A percentile compares a stretch with the other conserved stretches of the same genome.
Conservation (phyloP, 1,139 yeast genomes). For the Saccharomycopsis hybrid region DNA sequence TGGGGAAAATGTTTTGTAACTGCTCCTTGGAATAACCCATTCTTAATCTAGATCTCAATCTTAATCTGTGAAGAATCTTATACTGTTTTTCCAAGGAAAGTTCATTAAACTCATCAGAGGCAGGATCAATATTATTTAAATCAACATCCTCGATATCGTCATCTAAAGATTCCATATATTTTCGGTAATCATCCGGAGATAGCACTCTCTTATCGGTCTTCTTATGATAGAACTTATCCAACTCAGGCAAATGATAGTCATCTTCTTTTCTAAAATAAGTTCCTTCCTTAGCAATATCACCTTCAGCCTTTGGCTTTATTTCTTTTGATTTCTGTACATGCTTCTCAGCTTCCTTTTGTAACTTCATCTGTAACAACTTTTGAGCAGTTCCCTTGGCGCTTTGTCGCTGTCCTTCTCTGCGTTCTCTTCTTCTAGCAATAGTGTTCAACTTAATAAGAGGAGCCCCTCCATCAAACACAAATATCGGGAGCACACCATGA, state of each 20-base stretch:
- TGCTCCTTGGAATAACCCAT: constrained; percentile 93
- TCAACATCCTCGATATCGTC: constrained; percentile 70
- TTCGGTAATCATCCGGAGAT: constrained; percentile 64
- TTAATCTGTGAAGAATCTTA: constrained; percentile 73
- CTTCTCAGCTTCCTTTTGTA: constrained; percentile 49
- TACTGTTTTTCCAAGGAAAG: constrained; percentile 82
- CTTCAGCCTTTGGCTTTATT: constrained; percentile 22
- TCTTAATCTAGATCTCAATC: constrained; percentile 81
- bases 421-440: constrained; percentile 58
- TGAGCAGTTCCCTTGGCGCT: constrained; percentile 73
- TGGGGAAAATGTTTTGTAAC: constrained; percentile 70
- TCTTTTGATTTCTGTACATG: constrained; percentile 21
- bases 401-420: constrained; percentile 70
- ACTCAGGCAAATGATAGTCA: constrained; percentile 79
- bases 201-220: constrained; percentile 63
- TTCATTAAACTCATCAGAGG: constrained; percentile 54
- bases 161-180: constrained; percentile 41
- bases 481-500: constrained; percentile 86
- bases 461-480: constrained; percentile 97
- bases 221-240: constrained; percentile 40
- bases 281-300: constrained; percentile 17
- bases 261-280: constrained; percentile 44
- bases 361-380: constrained; percentile 69
- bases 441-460: constrained; percentile 79
- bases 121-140: constrained; percentile 63